These are phyloP conservation scores for Avicennia marina DNA, from an alignment of 257 asterid genomes.

Conservation along the genomic window DNA sequence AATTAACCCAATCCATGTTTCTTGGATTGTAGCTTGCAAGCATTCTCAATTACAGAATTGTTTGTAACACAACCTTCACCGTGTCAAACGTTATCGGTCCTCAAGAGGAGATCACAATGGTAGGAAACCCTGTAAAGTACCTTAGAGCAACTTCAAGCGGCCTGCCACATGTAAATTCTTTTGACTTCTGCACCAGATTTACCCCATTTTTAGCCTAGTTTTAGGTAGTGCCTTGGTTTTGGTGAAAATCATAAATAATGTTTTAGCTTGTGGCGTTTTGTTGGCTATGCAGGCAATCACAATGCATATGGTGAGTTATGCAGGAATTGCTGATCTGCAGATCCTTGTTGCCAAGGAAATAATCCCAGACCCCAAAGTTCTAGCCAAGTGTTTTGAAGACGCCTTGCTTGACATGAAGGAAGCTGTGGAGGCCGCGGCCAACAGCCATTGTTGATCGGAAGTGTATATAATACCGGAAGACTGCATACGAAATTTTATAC, in stretches of 20 bases:
- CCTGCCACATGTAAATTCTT: constrained; percentile 59
- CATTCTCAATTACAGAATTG: constrained; percentile 51
- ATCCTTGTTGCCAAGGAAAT: constrained; percentile 74
- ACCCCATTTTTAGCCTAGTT: neutral
- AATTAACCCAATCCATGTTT: no score
- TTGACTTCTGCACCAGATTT: neutral
- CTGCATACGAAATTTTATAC: no score
- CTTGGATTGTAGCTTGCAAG: constrained; percentile 40
- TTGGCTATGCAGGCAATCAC: constrained; percentile 52
- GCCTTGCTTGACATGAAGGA: constrained; percentile 62
- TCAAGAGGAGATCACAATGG: constrained; percentile 39
- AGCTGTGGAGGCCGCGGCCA: constrained; percentile 26
- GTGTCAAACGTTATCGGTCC: constrained; percentile 77
- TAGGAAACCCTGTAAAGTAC: constrained; percentile 46
- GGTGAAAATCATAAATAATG: no score
- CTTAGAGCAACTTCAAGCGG: constrained; percentile 50
- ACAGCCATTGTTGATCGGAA: no score
- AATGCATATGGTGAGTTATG: constrained; percentile 88
- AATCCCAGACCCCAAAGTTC: constrained; percentile 56
- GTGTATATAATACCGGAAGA: no score
- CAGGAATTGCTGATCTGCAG: constrained; percentile 66
- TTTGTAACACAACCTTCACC: constrained; percentile 66
- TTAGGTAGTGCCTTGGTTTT: no score
- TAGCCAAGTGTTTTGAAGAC: constrained; percentile 73
- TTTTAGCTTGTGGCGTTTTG: no score